phyloP scores from a whole-genome alignment of 176 grass and related monocot genomes.

The Pharus latifolius region DNA sequence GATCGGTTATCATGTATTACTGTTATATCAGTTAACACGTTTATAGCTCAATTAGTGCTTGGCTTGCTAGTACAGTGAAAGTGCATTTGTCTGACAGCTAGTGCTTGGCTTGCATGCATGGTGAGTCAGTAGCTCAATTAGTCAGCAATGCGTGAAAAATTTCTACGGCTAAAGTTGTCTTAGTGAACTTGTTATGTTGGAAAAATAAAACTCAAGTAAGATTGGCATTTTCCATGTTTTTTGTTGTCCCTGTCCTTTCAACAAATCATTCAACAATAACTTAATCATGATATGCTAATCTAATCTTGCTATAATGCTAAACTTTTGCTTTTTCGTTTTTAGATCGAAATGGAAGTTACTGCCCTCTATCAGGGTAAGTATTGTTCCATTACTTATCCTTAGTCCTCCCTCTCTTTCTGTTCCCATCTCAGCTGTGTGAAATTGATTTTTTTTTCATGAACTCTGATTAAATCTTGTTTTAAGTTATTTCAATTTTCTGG shows the following conservation, averaged over 20 bases:
- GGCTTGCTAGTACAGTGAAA: no score
- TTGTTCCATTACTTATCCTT: not conserved
- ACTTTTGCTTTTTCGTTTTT: slow-evolving; percentile 3
- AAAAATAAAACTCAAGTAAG: not conserved
- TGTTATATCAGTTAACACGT: no score
- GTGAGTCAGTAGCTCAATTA: no score
- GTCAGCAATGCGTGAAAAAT: not conserved
- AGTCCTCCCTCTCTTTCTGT: no score
- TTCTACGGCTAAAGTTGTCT: not conserved
- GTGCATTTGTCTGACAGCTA: not conserved
- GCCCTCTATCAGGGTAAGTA: slow-evolving; percentile 37
- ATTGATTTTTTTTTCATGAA: no score
- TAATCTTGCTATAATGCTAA: not conserved
- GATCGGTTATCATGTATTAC: no score
- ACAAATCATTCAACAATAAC: not conserved
- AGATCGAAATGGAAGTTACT: slow-evolving; percentile 49
- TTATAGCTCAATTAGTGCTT: no score
- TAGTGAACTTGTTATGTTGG: not conserved
- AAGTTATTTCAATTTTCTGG: no score
- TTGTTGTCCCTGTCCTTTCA: not conserved
- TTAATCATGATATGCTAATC: not conserved
- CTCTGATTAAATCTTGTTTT: no score
- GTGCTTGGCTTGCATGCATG: not conserved
- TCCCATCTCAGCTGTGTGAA: no score
- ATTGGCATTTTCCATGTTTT: not conserved